Conservation (phyloP, 257 asterid species). For the Lithospermum erythrorhizon region DNA sequence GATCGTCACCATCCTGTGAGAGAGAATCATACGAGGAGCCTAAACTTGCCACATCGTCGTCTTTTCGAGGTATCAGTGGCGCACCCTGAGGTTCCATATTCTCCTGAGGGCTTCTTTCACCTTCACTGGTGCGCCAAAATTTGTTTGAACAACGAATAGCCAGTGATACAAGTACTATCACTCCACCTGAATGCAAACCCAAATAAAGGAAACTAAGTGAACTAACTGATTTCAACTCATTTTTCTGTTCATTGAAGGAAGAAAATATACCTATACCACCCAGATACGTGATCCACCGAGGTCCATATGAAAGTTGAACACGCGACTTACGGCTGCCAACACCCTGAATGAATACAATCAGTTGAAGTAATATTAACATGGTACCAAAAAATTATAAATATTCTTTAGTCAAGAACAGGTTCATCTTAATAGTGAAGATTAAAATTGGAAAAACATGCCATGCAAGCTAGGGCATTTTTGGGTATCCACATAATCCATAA, state of each 20-base stretch:
- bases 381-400: too few species aligned
- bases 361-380: neutral
- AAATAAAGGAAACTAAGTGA: slow-evolving; percentile 6
- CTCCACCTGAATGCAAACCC: slow-evolving; percentile 38
- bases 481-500: neutral
- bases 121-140: slow-evolving; percentile 19
- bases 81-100: slow-evolving; percentile 30
- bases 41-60: slow-evolving; percentile 32
- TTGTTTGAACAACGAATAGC: slow-evolving; percentile 23
- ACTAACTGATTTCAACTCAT: neutral
- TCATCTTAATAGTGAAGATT: neutral
- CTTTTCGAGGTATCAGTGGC: slow-evolving; percentile 51
- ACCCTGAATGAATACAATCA: slow-evolving; percentile 35
- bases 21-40: slow-evolving; percentile 47
- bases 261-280: slow-evolving; percentile 42
- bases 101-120: slow-evolving; percentile 20
- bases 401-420: too few species aligned
- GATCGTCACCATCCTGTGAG: slow-evolving; percentile 36
- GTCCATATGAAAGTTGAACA: slow-evolving; percentile 57
- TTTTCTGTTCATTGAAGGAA: slow-evolving; percentile 1
- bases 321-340: slow-evolving; percentile 24
- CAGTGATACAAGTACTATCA: slow-evolving; percentile 32
- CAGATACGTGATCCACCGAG: slow-evolving; percentile 59
- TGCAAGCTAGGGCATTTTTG: neutral
- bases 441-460: too few species aligned